Conservation (phyloP, 1,139 yeast genomes). For the Hansenula sp. region DNA sequence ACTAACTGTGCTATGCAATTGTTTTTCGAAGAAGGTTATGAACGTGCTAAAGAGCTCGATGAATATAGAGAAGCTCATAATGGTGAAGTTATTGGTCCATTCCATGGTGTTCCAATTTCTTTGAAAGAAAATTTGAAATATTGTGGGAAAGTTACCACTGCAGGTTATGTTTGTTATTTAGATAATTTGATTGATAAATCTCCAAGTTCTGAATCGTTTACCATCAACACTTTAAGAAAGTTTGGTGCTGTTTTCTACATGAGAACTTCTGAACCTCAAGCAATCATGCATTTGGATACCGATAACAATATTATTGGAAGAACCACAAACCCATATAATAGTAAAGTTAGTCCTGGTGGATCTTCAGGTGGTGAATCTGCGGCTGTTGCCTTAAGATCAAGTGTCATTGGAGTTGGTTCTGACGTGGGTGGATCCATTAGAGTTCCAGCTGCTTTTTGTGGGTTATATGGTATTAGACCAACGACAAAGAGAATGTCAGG, state of each 20-base stretch:
- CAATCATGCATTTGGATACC: conserved; percentile 54
- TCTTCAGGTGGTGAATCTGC: conserved; percentile 82
- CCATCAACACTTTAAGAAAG: conserved; percentile 49
- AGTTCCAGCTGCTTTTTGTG: conserved; percentile 73
- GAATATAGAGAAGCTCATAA: conserved; percentile 40
- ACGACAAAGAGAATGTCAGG: conserved; percentile 58
- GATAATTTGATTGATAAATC: conserved; percentile 39
- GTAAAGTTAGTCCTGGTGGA: conserved; percentile 59
- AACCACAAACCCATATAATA: conserved; percentile 51
- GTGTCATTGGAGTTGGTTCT: conserved; percentile 67
- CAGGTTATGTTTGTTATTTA: conserved; percentile 56
- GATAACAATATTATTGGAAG: conserved; percentile 47
- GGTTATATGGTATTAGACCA: conserved; percentile 67
- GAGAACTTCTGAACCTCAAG: conserved; percentile 56
- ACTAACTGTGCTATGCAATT: conserved; percentile 60
- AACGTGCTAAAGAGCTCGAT: conserved; percentile 53
- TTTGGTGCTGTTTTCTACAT: conserved; percentile 65
- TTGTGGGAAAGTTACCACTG: conserved; percentile 57
- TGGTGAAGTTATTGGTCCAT: conserved; percentile 67
- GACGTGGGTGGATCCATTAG: conserved; percentile 82
- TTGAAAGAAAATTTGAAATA: conserved; percentile 69
- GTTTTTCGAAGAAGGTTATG: conserved; percentile 53
- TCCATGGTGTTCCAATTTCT: conserved; percentile 76
- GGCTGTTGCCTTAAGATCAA: conserved; percentile 58
- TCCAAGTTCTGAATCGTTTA: conserved; percentile 49